These are phyloP conservation scores for Podosphaera aphanis DNA, from an alignment of 2,329 filamentous ascomycete genomes.

Conservation along the genomic window DNA sequence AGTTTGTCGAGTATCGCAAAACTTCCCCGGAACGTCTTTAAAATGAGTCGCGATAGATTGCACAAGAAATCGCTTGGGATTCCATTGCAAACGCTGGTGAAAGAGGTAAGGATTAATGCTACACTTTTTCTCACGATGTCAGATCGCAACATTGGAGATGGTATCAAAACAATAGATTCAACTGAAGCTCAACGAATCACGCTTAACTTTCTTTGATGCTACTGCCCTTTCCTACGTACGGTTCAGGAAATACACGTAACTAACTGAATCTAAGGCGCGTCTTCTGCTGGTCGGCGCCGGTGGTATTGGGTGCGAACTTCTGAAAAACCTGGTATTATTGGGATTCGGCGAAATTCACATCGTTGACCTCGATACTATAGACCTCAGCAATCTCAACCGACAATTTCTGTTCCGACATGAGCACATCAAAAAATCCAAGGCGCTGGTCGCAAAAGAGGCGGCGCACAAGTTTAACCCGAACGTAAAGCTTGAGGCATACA, in stretches of 20 bases:
- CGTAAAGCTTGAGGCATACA: conserved; percentile 67
- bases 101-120: conserved; percentile 31
- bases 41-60: conserved; percentile 24
- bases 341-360: conserved; percentile 87
- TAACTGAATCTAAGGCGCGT: conserved; percentile 36
- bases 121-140: background rate
- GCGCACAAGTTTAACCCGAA: conserved; percentile 76
- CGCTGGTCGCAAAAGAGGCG: conserved; percentile 76
- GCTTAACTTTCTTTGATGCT: background rate
- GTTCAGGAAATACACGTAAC: conserved; percentile 12
- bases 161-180: background rate
- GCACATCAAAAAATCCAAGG: conserved; percentile 95
- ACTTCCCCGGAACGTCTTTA: background rate
- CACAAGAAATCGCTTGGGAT: conserved; percentile 44
- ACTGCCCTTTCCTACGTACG: background rate
- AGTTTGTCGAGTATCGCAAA: no score
- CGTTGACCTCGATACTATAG: conserved; percentile 94
- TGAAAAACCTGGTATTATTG: conserved; percentile 84
- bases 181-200: background rate
- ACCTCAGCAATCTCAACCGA: conserved; percentile 88
- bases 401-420: conserved; percentile 93
- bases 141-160: background rate
- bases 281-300: conserved; percentile 90
- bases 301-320: conserved; percentile 88
- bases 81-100: conserved; percentile 38